Evolutionary conservation across 305 asterid species (phyloP).

Genomic region (Fraxinus ornus): DNA sequence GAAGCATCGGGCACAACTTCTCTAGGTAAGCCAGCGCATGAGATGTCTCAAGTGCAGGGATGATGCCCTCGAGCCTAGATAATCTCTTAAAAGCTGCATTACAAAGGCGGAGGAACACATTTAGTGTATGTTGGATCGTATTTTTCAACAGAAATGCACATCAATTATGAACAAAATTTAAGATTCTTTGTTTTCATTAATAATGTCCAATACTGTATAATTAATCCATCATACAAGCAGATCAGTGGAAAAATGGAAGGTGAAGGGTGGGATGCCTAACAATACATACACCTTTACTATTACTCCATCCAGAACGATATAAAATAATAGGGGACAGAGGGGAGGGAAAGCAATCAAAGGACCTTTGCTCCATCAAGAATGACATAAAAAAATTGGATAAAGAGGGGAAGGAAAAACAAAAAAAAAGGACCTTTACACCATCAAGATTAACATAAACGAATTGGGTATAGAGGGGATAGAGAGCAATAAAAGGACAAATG

Average conservation of each 20-base stretch:
- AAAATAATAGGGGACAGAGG: too few relatives aligned
- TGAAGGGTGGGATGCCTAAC: not conserved
- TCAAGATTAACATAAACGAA: not conserved
- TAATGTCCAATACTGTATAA: not conserved
- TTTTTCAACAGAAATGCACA: not conserved
- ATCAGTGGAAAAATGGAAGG: not conserved
- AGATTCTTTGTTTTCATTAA: not conserved
- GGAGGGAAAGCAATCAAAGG: not conserved
- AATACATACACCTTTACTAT: not conserved
- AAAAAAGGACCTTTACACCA: not conserved
- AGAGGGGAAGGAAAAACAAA: not conserved
- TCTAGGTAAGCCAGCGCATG: conserved; percentile 51
- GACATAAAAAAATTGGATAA: not conserved
- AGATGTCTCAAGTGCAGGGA: conserved; percentile 57
- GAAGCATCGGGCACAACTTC: conserved; percentile 48
- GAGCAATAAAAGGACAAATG: not conserved
- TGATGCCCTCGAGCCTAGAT: conserved; percentile 52
- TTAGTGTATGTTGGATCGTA: not conserved
- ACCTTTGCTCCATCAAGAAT: not conserved
- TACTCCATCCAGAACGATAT: not conserved
- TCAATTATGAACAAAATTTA: not conserved
- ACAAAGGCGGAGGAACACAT: not conserved
- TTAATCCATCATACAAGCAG: not conserved
- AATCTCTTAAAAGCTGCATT: conserved; percentile 55
- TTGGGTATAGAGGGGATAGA: not conserved